These are phyloP conservation scores for Sonneratia caseolaris DNA, from an alignment of 345 rosid species.

Conservation along the genomic window DNA sequence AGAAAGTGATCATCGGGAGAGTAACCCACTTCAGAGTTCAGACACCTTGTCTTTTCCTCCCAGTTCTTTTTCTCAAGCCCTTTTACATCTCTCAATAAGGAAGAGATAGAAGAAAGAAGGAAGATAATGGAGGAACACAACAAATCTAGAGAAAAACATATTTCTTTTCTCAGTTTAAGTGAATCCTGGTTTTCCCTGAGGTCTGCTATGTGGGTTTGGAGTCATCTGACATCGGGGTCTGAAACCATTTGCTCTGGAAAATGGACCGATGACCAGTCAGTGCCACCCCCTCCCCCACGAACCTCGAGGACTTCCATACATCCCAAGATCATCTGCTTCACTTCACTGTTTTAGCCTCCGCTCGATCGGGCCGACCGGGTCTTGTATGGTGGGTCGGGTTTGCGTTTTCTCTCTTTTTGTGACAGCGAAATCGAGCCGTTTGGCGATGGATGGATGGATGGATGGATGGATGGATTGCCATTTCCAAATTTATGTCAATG, in stretches of 20 bases:
- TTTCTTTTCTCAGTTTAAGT: background rate
- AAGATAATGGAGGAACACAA: no score
- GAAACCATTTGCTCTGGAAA: slow-evolving; percentile 50
- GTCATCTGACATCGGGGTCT: slow-evolving; percentile 13
- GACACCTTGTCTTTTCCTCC: slow-evolving; percentile 11
- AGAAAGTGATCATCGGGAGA: slow-evolving; percentile 28
- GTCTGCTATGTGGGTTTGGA: background rate
- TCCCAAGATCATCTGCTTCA: background rate
- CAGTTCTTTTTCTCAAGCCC: no score
- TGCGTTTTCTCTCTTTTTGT: no score
- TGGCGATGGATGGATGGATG: no score
- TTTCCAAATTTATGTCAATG: no score
- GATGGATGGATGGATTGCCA: no score
- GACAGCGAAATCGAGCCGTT: no score
- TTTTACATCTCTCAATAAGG: background rate
- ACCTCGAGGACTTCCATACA: background rate
- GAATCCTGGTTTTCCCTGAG: background rate
- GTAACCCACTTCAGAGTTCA: slow-evolving; percentile 14
- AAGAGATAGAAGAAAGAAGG: background rate
- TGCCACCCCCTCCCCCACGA: background rate
- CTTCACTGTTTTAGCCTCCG: no score
- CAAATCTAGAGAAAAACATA: no score
- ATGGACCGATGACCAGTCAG: slow-evolving; percentile 66
- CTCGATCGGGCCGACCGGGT: no score
- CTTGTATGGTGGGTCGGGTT: no score